phyloP scores from a whole-genome alignment of 148 eudicot genomes.

The Silene uniflora region DNA sequence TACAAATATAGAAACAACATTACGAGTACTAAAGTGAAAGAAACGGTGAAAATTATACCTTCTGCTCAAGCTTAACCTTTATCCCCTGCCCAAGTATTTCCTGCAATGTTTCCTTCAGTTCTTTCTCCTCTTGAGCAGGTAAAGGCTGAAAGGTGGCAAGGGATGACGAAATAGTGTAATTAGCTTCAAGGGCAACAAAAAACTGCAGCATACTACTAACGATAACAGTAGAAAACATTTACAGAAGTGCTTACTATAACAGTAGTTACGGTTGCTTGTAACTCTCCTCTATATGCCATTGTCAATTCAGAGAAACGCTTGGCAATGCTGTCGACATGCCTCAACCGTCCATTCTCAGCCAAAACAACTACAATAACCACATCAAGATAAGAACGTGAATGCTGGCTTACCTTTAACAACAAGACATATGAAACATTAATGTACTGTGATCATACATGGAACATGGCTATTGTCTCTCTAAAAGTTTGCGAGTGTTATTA shows the following conservation, averaged over 20 bases:
- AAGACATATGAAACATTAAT: neutral
- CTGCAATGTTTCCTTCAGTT: slow-evolving; percentile 80
- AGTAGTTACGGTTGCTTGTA: slow-evolving; percentile 67
- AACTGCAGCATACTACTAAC: neutral
- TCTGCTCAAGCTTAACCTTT: slow-evolving; percentile 71
- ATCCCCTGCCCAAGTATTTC: slow-evolving; percentile 77
- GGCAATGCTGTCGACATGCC: slow-evolving; percentile 46
- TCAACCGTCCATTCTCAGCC: slow-evolving; percentile 85
- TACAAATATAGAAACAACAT: neutral
- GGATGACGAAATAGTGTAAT: neutral
- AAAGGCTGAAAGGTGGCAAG: slow-evolving; percentile 50
- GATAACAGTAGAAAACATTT: neutral
- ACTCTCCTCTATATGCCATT: slow-evolving; percentile 88
- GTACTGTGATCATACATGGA: neutral
- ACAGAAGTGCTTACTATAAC: slow-evolving; percentile 64
- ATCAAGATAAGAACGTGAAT: neutral
- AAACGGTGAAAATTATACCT: slow-evolving; percentile 34
- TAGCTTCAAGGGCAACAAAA: no score
- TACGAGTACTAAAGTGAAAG: neutral
- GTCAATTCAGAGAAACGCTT: slow-evolving; percentile 74
- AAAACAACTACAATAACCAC: slow-evolving; percentile 40
- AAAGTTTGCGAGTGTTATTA: neutral
- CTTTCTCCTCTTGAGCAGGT: slow-evolving; percentile 81
- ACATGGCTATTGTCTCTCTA: neutral
- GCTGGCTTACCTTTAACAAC: neutral